Evolutionary conservation across 169 alveolate species (phyloP).

Genomic region (Eimeria acervulina): DNA sequence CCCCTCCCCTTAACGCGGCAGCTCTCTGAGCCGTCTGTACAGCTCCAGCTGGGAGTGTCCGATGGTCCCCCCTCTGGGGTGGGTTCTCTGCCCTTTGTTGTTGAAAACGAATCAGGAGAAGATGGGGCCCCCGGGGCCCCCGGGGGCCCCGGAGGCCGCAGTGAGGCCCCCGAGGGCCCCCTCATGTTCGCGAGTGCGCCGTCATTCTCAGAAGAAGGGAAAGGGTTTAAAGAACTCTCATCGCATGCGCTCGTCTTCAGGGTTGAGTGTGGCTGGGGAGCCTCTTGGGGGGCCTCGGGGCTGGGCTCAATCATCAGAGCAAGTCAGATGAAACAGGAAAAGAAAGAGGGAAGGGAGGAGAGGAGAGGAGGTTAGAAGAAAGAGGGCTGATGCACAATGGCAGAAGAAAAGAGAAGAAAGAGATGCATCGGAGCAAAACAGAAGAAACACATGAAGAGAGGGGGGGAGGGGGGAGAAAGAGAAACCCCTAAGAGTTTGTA

Average conservation of each 20-base stretch:
- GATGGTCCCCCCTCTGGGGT: no score
- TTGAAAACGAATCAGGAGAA: no score
- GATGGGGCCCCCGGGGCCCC: neutral
- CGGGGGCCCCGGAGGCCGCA: no score
- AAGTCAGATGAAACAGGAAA: neutral
- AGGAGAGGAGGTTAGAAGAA: neutral
- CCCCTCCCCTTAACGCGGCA: neutral
- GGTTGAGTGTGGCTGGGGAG: no score
- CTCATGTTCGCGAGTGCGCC: neutral
- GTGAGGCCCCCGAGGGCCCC: no score
- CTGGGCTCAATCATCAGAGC: no score
- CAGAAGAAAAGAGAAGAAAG: no score
- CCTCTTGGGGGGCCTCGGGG: no score
- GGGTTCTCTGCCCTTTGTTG: neutral
- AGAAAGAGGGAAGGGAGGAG: neutral
- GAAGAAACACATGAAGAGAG: neutral
- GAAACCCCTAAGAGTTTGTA: no score
- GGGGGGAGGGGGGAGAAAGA: neutral
- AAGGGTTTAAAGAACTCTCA: neutral
- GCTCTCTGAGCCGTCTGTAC: neutral
- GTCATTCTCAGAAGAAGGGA: conserved; percentile 3
- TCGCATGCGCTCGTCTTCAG: neutral
- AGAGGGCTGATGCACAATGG: neutral
- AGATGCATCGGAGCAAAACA: neutral
- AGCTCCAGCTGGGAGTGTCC: neutral